phyloP scores from a whole-genome alignment of 2,329 filamentous ascomycete species.

The Kalaharituber pfeilii region DNA sequence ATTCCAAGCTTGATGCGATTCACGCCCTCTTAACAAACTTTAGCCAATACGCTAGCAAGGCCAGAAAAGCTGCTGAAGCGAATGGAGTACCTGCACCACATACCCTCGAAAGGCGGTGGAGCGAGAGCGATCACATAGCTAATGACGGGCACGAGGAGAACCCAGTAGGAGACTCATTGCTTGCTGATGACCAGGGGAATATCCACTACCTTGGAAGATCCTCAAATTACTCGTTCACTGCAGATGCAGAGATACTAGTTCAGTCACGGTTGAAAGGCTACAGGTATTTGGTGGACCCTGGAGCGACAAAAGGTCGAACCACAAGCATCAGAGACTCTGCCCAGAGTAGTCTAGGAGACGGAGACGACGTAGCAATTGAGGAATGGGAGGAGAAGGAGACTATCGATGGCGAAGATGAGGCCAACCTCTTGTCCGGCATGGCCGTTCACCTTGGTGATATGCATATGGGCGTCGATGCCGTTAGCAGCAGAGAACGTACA shows the following conservation, averaged over 20 bases:
- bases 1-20: not conserved
- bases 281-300: no score
- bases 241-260: slow-evolving; percentile 2
- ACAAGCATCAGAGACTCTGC: not conserved
- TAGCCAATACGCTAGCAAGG: not conserved
- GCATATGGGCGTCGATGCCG: not conserved
- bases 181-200: not conserved
- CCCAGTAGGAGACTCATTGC: not conserved
- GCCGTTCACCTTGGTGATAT: not conserved
- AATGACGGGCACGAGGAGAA: not conserved
- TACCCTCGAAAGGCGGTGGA: not conserved
- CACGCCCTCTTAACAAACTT: not conserved
- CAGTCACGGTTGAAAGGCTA: not conserved
- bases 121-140: not conserved
- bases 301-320: no score
- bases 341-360: not conserved
- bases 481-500: not conserved
- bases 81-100: not conserved
- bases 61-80: not conserved
- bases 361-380: not conserved
- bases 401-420: not conserved
- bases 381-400: not conserved
- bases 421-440: not conserved
- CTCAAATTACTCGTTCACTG: not conserved
- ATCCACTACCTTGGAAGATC: not conserved